These are phyloP conservation scores for Cytospora piceae DNA, from an alignment of 2,329 filamentous ascomycete species.

Conservation along the genomic window DNA sequence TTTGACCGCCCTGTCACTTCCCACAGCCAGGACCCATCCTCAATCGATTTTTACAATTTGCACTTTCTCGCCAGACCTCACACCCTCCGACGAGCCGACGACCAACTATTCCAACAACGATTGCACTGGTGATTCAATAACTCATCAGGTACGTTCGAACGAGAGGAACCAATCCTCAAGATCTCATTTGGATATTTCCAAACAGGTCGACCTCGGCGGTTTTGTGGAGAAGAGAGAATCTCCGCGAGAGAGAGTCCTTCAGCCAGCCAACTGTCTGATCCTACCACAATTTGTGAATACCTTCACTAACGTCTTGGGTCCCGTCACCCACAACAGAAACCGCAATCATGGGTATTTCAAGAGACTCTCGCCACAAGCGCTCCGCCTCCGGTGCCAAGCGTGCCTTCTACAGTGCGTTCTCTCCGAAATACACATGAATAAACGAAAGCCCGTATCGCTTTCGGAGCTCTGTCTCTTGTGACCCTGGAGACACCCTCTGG, in stretches of 20 bases:
- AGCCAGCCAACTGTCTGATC: slow-evolving; percentile 3
- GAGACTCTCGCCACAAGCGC: slow-evolving; percentile 99
- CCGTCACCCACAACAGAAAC: slow-evolving; percentile 54
- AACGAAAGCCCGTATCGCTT: slow-evolving; percentile 70
- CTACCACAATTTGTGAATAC: slow-evolving; percentile 1
- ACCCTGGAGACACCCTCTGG: slow-evolving; percentile 30
- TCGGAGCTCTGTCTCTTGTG: slow-evolving; percentile 31
- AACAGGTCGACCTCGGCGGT: not conserved
- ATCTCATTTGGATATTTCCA: not conserved
- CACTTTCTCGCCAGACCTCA: slow-evolving; percentile 19
- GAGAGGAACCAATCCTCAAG: not conserved
- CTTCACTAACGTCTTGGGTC: slow-evolving; percentile 35
- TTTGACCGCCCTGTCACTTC: slow-evolving; percentile 19
- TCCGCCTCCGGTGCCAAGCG: slow-evolving; percentile 98
- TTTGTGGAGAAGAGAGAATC: not conserved
- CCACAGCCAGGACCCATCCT: slow-evolving; percentile 24
- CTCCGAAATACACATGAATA: slow-evolving; percentile 51
- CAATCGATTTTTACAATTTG: slow-evolving; percentile 22
- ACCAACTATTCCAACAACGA: slow-evolving; percentile 28
- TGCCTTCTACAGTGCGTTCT: slow-evolving; percentile 80
- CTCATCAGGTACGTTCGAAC: slow-evolving; percentile 32
- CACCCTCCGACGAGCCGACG: slow-evolving; percentile 29
- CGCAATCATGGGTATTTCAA: slow-evolving; percentile 98
- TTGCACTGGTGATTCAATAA: slow-evolving; percentile 31
- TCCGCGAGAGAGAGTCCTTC: not conserved